Conservation (phyloP, 2,329 filamentous ascomycete species). For the Penicillium sp. region DNA sequence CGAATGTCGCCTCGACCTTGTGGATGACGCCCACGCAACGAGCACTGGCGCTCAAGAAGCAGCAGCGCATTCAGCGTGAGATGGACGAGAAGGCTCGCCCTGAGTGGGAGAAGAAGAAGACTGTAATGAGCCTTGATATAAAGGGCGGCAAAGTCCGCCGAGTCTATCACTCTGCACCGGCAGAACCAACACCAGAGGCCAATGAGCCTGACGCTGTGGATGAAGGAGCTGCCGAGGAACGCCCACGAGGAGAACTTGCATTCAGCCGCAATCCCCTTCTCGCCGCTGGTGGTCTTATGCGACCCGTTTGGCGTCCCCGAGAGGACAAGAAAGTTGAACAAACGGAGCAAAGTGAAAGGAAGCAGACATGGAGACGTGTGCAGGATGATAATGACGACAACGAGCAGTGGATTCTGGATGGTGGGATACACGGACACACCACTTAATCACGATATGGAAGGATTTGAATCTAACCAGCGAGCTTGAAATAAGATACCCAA, state of each 20-base stretch:
- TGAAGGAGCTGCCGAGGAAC: slow-evolving; percentile 11
- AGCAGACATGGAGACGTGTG: slow-evolving; percentile 48
- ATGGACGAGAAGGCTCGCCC: slow-evolving; percentile 82
- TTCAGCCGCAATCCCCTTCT: slow-evolving; percentile 48
- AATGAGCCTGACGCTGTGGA: slow-evolving; percentile 19
- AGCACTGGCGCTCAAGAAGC: slow-evolving; percentile 76
- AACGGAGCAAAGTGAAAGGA: slow-evolving; percentile 32
- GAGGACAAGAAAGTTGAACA: slow-evolving; percentile 27
- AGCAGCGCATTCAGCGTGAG: slow-evolving; percentile 79
- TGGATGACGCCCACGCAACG: slow-evolving; percentile 84
- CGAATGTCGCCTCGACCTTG: slow-evolving; percentile 63
- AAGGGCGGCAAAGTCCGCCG: slow-evolving; percentile 73
- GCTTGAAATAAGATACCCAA: background rate
- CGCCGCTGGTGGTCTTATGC: slow-evolving; percentile 43
- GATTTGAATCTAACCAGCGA: background rate
- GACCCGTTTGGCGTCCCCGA: slow-evolving; percentile 46
- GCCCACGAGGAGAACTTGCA: slow-evolving; percentile 30
- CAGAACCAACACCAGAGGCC: slow-evolving; percentile 22
- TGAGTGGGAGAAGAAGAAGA: slow-evolving; percentile 83
- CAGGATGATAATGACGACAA: slow-evolving; percentile 50
- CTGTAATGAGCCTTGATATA: slow-evolving; percentile 82
- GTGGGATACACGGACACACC: slow-evolving; percentile 41
- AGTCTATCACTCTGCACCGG: slow-evolving; percentile 38
- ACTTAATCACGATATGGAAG: background rate
- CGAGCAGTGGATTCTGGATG: slow-evolving; percentile 50